Evolutionary conservation across 805 yeast genomes (phyloP).

Genomic region (Candida chauliodis): DNA sequence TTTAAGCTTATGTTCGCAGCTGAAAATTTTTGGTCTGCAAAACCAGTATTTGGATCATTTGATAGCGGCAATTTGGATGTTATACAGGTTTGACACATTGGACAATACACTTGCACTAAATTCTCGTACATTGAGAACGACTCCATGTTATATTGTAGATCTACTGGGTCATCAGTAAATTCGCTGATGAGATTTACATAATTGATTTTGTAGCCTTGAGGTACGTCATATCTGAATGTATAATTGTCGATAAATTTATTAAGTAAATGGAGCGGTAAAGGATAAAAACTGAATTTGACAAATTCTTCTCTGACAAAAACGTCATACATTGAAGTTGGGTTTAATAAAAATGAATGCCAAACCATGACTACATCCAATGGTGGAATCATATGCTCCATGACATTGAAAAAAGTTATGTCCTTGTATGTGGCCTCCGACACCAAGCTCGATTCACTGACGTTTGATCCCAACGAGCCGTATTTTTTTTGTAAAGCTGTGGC

Average conservation of each 20-base stretch:
- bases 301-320: constrained; percentile 12
- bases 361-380: constrained; percentile 21
- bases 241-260: constrained; percentile 10
- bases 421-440: neutral
- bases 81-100: constrained; percentile 11
- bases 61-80: constrained; percentile 9
- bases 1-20: constrained; percentile 5
- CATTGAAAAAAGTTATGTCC: neutral
- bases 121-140: constrained; percentile 7
- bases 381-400: constrained; percentile 10
- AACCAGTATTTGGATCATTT: constrained; percentile 7
- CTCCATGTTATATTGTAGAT: constrained; percentile 5
- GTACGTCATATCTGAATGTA: constrained; percentile 8
- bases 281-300: constrained; percentile 7
- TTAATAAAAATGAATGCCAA: constrained; percentile 21
- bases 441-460: neutral
- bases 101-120: constrained; percentile 12
- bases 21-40: constrained; percentile 5
- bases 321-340: constrained; percentile 16
- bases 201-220: neutral
- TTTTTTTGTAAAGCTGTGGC: constrained; percentile 14
- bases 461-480: neutral
- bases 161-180: neutral
- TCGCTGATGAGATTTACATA: neutral
- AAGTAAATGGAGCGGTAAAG: constrained; percentile 13